Conservation (phyloP, 345 rosid genomes). For the Barbarea vulgaris region DNA sequence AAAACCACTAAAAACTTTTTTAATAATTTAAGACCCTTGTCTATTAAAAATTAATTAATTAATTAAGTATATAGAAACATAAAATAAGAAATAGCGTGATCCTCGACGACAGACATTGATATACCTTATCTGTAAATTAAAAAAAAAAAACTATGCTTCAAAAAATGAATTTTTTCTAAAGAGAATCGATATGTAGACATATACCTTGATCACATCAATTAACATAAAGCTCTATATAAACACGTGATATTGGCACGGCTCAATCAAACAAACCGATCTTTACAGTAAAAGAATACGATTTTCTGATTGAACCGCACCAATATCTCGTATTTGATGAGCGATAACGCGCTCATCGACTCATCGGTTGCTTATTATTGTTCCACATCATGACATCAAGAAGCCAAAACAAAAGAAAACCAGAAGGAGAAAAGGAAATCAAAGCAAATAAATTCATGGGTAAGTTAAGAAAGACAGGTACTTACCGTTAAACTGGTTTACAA, state of each 20-base stretch:
- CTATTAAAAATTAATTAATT: background rate
- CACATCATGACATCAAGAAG: background rate
- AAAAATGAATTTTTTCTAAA: no score
- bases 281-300: conserved; percentile 34
- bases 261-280: conserved; percentile 70
- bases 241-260: conserved; percentile 99
- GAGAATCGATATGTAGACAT: background rate
- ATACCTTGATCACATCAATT: conserved; percentile 7
- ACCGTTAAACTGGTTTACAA: conserved; percentile 6
- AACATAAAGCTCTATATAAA: background rate
- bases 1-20: background rate
- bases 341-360: background rate
- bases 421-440: conserved; percentile 1
- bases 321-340: conserved; percentile 49
- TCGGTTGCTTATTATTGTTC: background rate
- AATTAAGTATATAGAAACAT: background rate
- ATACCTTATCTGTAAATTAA: conserved; percentile 7
- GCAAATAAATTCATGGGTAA: background rate
- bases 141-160: background rate
- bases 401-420: background rate
- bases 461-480: conserved; percentile 3
- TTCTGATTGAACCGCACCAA: conserved; percentile 89
- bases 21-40: background rate
- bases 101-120: background rate
- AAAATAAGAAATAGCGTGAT: conserved; percentile 14